Percentiles rank a stretch among this genome's conserved stretches.
These are phyloP conservation scores for Didymella pomorum DNA, from an alignment of 2,329 filamentous ascomycete genomes.

Conservation along the genomic window DNA sequence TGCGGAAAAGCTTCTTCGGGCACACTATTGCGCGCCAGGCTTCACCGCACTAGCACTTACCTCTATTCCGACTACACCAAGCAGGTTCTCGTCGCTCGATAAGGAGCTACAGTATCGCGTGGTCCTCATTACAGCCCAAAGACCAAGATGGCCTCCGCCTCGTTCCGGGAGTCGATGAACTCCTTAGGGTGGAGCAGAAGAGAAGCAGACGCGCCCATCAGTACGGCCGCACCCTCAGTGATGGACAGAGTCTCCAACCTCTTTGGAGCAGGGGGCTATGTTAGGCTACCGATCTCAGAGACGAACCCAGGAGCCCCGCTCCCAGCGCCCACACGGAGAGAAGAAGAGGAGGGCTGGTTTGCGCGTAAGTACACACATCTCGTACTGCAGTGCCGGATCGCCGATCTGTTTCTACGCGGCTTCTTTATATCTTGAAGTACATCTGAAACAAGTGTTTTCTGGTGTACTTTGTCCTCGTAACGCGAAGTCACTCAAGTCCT, in stretches of 20 bases:
- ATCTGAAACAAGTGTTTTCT: constrained; percentile 20
- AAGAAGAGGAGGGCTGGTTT: constrained; percentile 97
- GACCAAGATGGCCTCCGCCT: constrained; percentile 77
- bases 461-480: constrained; percentile 26
- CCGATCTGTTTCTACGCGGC: constrained; percentile 10
- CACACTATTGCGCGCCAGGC: constrained; percentile 23
- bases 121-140: constrained; percentile 6
- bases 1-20: constrained; percentile 39
- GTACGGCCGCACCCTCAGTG: constrained; percentile 76
- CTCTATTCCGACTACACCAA: constrained; percentile 24
- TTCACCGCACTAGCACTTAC: constrained; percentile 18
- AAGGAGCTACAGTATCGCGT: constrained; percentile 15
- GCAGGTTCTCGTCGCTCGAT: constrained; percentile 23
- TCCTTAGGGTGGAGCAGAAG: constrained; percentile 93
- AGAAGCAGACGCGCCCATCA: constrained; percentile 77
- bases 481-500: constrained; percentile 19
- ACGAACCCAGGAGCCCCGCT: constrained; percentile 78
- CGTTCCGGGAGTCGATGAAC: constrained; percentile 94
- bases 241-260: constrained; percentile 81
- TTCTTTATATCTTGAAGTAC: constrained; percentile 20
- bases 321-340: constrained; percentile 81
- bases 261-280: constrained; percentile 85
- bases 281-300: constrained; percentile 87
- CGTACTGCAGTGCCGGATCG: constrained; percentile 33
- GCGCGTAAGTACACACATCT: constrained; percentile 73